Base-by-base conservation (phyloP, 805 yeast species). In the Monosporozyma aquatica region DNA sequence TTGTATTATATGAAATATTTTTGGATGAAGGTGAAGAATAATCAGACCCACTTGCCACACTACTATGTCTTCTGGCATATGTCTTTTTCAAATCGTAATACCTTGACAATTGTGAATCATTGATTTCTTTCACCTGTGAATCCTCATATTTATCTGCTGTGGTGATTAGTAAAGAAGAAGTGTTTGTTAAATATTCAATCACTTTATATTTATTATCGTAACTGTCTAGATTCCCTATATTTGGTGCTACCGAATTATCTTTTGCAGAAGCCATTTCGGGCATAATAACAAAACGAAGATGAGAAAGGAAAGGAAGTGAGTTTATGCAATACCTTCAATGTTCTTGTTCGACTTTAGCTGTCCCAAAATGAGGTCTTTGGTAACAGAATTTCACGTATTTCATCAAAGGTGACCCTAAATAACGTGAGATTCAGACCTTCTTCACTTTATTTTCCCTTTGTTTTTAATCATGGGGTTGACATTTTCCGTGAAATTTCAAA, bases 11-110 rank as follows among this genome's bases (percentile, higher is more conserved):
- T 5, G 22, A n/a, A 37, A 2, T 3, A 25, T 36, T 26, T 11
- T 37, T 37, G 5, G 28, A 26, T 11, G 23, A 17, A 37, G 18
- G 10, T 15, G 30, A 11, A 6, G 42, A 30, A 18, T 14, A 9
- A 11, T 40, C 42, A 13, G 42, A 40, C 14, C 24, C 28, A 32
- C 37, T 30, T 7, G 33, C 6, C 3, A 40, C 24, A 34, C 43
- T 40, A 22, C 43, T 27, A 35, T 40, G 43, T 32, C 38, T 24
- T 26, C 28, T 20, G 3, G 27, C 21, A 10, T 26, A 6, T 20
- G 21, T 17, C n/a, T 21, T 40, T 21, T 42, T 42, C 7, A 25
- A 23, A 38, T 42, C 37, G 23, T 37, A 42, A 26, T 42, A 42
- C 10, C 38, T 27, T 1, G 30, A 3, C 26, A 42, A 30, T 22